Evolutionary conservation across 768 basidiomycete species (phyloP).

Genomic region (Termitomyces sp.): DNA sequence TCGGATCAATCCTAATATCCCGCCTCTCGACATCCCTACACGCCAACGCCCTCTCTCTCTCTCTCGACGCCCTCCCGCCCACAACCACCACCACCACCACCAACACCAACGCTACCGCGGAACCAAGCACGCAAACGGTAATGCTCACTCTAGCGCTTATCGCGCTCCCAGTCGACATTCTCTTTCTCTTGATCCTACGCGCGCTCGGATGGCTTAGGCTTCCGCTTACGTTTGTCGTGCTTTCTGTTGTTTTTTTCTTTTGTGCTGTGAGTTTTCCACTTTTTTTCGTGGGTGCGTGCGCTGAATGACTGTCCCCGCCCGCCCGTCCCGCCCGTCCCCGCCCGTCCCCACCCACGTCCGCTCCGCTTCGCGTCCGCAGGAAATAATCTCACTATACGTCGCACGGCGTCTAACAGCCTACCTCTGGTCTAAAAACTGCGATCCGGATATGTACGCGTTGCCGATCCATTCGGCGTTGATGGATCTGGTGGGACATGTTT

Average conservation of each 20-base stretch:
- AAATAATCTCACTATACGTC: constrained; percentile 59
- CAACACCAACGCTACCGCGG: constrained; percentile 14
- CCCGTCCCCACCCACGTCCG: too few relatives aligned
- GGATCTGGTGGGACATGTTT: constrained; percentile 77
- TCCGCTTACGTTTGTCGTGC: constrained; percentile 59
- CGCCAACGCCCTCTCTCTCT: constrained; percentile 40
- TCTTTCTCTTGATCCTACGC: constrained; percentile 65
- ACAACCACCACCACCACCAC: neutral
- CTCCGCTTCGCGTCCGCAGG: too few relatives aligned
- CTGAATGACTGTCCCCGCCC: too few relatives aligned
- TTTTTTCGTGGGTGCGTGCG: too few relatives aligned
- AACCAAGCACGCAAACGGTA: constrained; percentile 45
- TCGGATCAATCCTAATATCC: constrained; percentile 88
- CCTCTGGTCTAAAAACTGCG: constrained; percentile 72
- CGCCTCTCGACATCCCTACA: constrained; percentile 88
- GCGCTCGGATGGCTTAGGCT: constrained; percentile 75
- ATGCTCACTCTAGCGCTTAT: constrained; percentile 67
- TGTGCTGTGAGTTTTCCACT: constrained; percentile 49
- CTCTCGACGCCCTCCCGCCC: constrained; percentile 14
- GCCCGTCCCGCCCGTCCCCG: too few relatives aligned
- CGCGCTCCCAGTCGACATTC: constrained; percentile 73
- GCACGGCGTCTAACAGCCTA: constrained; percentile 65
- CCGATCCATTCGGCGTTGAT: constrained; percentile 87
- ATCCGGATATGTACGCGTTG: constrained; percentile 93
- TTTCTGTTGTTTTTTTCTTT: constrained; percentile 69